phyloP scores from a whole-genome alignment of 208 protist species.

The Eutreptiella sp. region DNA sequence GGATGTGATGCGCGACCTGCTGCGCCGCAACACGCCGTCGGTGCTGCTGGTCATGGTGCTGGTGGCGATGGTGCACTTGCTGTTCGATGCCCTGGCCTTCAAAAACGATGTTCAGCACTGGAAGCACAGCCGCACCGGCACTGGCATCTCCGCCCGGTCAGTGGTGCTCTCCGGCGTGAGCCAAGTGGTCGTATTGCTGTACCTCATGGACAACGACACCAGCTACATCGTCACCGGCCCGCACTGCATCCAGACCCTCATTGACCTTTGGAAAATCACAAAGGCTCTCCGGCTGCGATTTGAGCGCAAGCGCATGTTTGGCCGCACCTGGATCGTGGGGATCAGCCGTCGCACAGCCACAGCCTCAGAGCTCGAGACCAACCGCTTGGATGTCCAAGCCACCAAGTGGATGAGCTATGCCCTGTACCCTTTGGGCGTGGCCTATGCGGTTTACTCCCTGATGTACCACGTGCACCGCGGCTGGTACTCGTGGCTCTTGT shows the following conservation, averaged over 20 bases:
- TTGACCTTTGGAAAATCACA: slow-evolving; percentile 21
- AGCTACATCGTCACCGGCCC: neutral
- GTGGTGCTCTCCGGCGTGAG: slow-evolving; percentile 1
- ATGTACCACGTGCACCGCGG: neutral
- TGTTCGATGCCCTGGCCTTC: slow-evolving; percentile 35
- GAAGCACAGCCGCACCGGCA: neutral
- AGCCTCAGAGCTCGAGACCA: neutral
- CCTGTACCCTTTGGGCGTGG: slow-evolving; percentile 8
- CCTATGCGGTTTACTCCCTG: slow-evolving; percentile 7
- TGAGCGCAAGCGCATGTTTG: neutral
- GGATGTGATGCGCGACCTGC: slow-evolving; percentile 9
- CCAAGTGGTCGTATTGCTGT: slow-evolving; percentile 20
- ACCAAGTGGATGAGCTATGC: slow-evolving; percentile 2
- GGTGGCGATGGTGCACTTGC: slow-evolving; percentile 24
- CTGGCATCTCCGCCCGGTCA: slow-evolving; percentile 1
- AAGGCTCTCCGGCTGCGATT: slow-evolving; percentile 9
- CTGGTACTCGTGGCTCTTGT: slow-evolving; percentile 30
- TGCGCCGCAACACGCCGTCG: neutral
- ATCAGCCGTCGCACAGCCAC: neutral
- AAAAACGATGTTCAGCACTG: slow-evolving; percentile 24
- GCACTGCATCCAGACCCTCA: neutral
- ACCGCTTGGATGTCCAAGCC: neutral
- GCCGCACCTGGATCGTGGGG: neutral
- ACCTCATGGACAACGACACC: slow-evolving; percentile 18
- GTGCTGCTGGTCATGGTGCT: slow-evolving; percentile 22